phyloP scores from a whole-genome alignment of 441 rosid genomes.

The Erysimum pusillum region DNA sequence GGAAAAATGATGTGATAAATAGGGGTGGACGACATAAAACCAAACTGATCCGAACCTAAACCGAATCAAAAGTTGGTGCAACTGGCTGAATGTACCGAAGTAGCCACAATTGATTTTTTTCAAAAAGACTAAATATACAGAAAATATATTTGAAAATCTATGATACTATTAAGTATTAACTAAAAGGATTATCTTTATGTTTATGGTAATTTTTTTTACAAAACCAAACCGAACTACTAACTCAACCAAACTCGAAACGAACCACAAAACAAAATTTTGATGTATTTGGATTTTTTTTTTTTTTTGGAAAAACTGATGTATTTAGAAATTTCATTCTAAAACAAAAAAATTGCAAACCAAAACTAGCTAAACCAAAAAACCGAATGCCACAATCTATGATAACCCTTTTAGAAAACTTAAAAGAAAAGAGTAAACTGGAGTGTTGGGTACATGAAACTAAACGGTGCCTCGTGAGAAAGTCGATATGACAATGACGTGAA shows the following conservation, averaged over 20 bases:
- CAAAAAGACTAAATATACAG: neutral
- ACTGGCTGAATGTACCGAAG: no score
- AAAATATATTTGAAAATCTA: neutral
- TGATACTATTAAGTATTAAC: no score
- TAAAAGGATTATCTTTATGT: no score
- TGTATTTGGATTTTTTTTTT: no score
- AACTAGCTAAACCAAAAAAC: neutral
- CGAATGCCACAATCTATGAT: no score
- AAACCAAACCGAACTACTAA: no score
- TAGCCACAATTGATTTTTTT: neutral
- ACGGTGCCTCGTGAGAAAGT: conserved; percentile 33
- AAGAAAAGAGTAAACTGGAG: neutral
- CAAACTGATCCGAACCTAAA: neutral
- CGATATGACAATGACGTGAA: conserved; percentile 41
- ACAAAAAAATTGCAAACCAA: neutral
- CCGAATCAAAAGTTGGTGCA: neutral
- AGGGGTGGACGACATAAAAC: neutral
- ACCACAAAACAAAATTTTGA: no score
- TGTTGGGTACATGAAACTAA: conserved; percentile 28
- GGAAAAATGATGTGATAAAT: conserved; percentile 20
- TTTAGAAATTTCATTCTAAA: no score
- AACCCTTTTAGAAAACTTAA: neutral
- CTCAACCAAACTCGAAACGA: no score
- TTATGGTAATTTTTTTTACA: no score
- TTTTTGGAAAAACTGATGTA: no score